Evolutionary conservation across 2,329 filamentous ascomycete species (phyloP), one percentile per base, ranked within the genome.

Genomic region (Simplicillium sp.): DNA sequence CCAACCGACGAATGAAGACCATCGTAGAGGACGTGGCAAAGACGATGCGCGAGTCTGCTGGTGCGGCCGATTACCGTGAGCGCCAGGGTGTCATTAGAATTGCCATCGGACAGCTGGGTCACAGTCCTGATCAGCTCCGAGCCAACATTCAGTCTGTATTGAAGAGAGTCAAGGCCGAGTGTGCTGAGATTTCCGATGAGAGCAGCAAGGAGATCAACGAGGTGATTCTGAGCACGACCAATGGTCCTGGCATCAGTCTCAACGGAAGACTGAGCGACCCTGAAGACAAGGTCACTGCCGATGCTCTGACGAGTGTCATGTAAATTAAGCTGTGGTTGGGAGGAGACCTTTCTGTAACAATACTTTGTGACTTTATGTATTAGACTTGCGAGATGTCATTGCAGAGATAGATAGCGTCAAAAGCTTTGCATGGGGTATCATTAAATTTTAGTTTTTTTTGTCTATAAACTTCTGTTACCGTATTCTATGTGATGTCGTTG

Each of bases 51-150:
- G 86, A 90, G 50, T 80, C 95, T 63, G 79, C 87, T 12, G 88
- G 90, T 46, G 87, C 82, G 40, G 85, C 82, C 40, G 80, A 89
- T 51, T 98, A 95, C 66, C 80, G 87, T 57, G 92, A 98, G 68
- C 75, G 83, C 50, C 64, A 81, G 49, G 92, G 88, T 13, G 86
- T 92, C 25, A 77, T 98, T 41, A 75, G 89, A 44, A 77, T 97
- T 71, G 82, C 88, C n/a, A 77, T 98, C 46, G 92, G 90, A 5
- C 88, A 96, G 65, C 64, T 98, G 56, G 84, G 78, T 1, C 94
- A 94, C 65, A 86, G 87, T 7, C 88, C 92, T 3, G 81, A 92
- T 53, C 80, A 92, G 73, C 65, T 98, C 65, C 77, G 82, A 57
- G 78, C 78, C 48, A 98, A 98, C 59, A 74, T 98, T 59, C 84